phyloP scores from a whole-genome alignment of 257 asterid species.

The Linaria vulgaris region DNA sequence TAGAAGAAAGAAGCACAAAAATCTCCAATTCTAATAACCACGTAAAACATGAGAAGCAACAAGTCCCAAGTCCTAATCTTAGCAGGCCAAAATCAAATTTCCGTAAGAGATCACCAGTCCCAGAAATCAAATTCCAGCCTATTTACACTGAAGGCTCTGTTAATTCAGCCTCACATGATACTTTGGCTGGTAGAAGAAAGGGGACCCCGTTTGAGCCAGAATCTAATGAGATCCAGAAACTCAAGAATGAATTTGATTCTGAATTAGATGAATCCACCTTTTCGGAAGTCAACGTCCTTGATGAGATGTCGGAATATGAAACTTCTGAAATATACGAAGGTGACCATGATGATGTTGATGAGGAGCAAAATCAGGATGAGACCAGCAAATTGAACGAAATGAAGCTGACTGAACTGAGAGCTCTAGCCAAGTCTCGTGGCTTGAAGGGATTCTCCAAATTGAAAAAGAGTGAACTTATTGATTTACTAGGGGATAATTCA shows the following conservation, averaged over 20 bases:
- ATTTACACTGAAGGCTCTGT: constrained; percentile 32
- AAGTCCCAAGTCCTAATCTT: constrained; percentile 39
- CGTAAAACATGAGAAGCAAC: constrained; percentile 39
- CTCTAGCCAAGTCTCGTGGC: constrained; percentile 67
- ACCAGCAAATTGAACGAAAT: constrained; percentile 34
- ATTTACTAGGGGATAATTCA: constrained; percentile 31
- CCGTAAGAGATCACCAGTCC: constrained; percentile 77
- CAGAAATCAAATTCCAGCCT: constrained; percentile 56
- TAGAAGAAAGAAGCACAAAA: constrained; percentile 36
- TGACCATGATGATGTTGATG: constrained; percentile 32
- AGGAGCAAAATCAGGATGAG: constrained; percentile 27
- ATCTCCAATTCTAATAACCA: constrained; percentile 29
- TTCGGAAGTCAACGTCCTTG: constrained; percentile 38
- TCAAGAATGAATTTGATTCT: constrained; percentile 25
- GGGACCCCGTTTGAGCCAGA: constrained; percentile 30
- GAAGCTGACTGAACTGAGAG: constrained; percentile 65
- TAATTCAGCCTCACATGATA: constrained; percentile 28
- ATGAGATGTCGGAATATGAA: constrained; percentile 42
- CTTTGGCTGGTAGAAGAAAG: constrained; percentile 20
- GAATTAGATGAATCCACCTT: constrained; percentile 29
- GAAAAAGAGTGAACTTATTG: constrained; percentile 58
- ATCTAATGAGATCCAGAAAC: constrained; percentile 19
- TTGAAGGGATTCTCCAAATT: constrained; percentile 70
- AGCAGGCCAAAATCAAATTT: constrained; percentile 78
- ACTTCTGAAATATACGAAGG: constrained; percentile 31